These are phyloP conservation scores for Nicotiana attenuata DNA, from an alignment of 257 asterid species.

Conservation along the genomic window DNA sequence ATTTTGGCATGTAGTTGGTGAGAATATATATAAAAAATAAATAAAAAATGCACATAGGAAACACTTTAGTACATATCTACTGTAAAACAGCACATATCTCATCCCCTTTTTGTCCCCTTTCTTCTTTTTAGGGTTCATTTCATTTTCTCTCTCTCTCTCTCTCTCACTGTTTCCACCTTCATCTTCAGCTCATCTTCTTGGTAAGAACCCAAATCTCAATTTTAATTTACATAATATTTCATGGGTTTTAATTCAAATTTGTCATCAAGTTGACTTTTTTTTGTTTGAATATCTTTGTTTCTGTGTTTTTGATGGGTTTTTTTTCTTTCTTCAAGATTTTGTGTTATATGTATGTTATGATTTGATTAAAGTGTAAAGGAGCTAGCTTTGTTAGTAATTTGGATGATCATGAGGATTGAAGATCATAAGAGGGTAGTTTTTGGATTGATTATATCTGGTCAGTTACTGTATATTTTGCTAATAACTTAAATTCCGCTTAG, in stretches of 20 bases:
- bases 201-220: neutral
- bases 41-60: neutral
- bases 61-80: neutral
- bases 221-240: neutral
- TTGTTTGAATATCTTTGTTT: neutral
- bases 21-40: no score
- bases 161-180: no score
- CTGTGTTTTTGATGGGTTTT: neutral
- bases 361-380: neutral
- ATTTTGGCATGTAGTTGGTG: conserved; percentile 2
- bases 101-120: neutral
- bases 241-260: neutral
- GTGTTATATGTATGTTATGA: neutral
- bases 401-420: conserved; percentile 2
- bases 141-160: neutral
- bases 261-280: neutral
- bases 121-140: neutral
- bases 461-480: neutral
- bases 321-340: neutral
- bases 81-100: conserved; percentile 2
- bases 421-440: neutral
- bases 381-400: neutral
- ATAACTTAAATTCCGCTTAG: neutral
- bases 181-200: neutral
- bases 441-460: neutral